These are phyloP conservation scores for Aspergillus sp. DNA, from an alignment of 2,329 filamentous ascomycete genomes.

Conservation along the genomic window DNA sequence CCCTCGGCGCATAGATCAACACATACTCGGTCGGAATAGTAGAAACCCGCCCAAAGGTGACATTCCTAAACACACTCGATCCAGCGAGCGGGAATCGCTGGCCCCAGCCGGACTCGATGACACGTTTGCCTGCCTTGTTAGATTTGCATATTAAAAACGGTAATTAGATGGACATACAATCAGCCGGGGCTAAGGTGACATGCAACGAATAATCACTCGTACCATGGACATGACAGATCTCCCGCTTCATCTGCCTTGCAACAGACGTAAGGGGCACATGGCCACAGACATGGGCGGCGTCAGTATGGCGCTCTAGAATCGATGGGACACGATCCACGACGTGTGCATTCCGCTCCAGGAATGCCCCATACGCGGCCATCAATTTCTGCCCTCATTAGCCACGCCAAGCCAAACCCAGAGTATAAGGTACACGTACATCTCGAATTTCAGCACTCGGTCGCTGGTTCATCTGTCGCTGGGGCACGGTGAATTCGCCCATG, in stretches of 20 bases:
- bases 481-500: constrained; percentile 29
- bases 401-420: neutral
- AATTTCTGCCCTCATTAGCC: constrained; percentile 24
- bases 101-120: constrained; percentile 76
- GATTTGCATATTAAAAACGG: neutral
- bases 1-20: constrained; percentile 37
- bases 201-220: constrained; percentile 71
- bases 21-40: constrained; percentile 29
- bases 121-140: constrained; percentile 47
- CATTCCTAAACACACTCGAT: constrained; percentile 66
- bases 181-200: constrained; percentile 73
- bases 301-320: constrained; percentile 24
- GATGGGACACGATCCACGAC: constrained; percentile 28
- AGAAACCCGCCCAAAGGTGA: constrained; percentile 18
- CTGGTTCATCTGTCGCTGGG: constrained; percentile 32
- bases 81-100: constrained; percentile 58
- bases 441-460: constrained; percentile 22
- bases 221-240: constrained; percentile 77
- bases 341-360: constrained; percentile 28
- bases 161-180: constrained; percentile 51
- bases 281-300: constrained; percentile 29
- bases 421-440: constrained; percentile 12
- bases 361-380: constrained; percentile 18
- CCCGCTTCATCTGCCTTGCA: constrained; percentile 53
- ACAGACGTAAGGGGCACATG: constrained; percentile 19